These are phyloP conservation scores for Aureobasidium sp. DNA, from an alignment of 2,329 filamentous ascomycete genomes.

Conservation along the genomic window DNA sequence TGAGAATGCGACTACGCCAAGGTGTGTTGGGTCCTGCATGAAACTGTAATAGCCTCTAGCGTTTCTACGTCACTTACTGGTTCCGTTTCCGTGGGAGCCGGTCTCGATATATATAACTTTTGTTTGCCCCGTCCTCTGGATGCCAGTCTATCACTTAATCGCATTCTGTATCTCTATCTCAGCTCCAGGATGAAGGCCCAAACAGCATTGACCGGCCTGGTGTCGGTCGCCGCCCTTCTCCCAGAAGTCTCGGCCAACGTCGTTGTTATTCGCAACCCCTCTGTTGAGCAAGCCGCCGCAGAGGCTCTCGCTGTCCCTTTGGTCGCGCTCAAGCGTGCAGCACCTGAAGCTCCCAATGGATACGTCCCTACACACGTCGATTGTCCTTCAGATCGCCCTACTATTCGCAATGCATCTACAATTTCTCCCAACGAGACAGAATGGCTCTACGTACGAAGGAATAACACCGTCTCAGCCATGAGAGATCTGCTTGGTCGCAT, in stretches of 20 bases:
- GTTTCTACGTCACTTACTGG: background rate
- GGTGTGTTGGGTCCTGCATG: constrained; percentile 4
- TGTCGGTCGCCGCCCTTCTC: constrained; percentile 2
- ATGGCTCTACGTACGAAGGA: constrained; percentile 66
- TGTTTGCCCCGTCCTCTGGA: background rate
- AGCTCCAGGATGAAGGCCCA: constrained; percentile 4
- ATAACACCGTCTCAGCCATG: constrained; percentile 70
- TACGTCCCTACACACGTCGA: constrained; percentile 62
- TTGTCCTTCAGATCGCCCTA: constrained; percentile 63
- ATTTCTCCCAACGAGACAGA: constrained; percentile 61
- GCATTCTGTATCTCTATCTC: background rate
- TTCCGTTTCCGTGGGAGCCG: constrained; percentile 6
- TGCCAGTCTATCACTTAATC: background rate
- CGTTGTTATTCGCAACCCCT: constrained; percentile 10
- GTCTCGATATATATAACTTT: background rate
- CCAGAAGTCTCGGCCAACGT: background rate
- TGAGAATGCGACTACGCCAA: background rate
- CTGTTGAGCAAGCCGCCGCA: constrained; percentile 7
- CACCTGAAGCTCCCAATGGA: constrained; percentile 52
- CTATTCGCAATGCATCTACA: constrained; percentile 52
- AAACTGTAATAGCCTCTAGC: constrained; percentile 5
- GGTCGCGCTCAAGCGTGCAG: constrained; percentile 17
- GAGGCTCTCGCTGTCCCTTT: constrained; percentile 11
- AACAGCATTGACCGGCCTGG: constrained; percentile 9
- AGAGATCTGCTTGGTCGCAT: constrained; percentile 61